Evolutionary conservation across 2,329 filamentous ascomycete species (phyloP), one percentile per base, ranked within the genome.

Genomic region (Apiospora pterosperma): DNA sequence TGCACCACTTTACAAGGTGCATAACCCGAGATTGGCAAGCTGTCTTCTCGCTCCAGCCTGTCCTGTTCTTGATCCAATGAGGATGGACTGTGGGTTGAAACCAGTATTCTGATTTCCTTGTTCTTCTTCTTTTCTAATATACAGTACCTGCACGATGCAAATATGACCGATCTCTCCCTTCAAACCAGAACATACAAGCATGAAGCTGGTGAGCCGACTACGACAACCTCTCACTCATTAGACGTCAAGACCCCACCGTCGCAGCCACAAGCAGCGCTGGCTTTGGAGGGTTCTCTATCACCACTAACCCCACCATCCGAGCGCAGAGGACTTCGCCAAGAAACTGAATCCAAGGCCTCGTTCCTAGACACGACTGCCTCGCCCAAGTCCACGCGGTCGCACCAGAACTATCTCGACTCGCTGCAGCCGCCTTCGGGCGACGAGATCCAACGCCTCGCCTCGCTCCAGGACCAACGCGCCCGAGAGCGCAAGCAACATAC

Each of bases 321-420:
- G 48, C 67, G 62, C 4, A 21, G 41, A 42, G 16, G n/a, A 23
- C 10, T 11, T 4, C n/a, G 4, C 41, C 41, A 42, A 42, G 41
- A 23, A 42, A n/a, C n/a, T 63, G 64, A 63, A 19, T 69, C 70
- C 58, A 65, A 66, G 44, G 36, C 67, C 58, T 70, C 70, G 16
- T 63, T 66, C 62, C n/a, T 19, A 12, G 66, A 72, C 58, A 68
- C 69, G 38, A 69, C 69, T 19, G 61, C 63, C 38, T 73, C 73
- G n/a, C 64, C 68, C 52, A 68, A 65, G 23, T 73, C 73, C 7
- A 65, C 68, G 48, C 69, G 67, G 12, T 73, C 70, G 41, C 75
- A 72, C 60, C 78, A 80, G 67, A 74, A 79, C 65, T 86, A 86
- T 70, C 77, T 86, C 75, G 82, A 84, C 64, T 82, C 82, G 11